These are phyloP conservation scores for Pholiota conissans DNA, from an alignment of 768 basidiomycete species.

Conservation along the genomic window DNA sequence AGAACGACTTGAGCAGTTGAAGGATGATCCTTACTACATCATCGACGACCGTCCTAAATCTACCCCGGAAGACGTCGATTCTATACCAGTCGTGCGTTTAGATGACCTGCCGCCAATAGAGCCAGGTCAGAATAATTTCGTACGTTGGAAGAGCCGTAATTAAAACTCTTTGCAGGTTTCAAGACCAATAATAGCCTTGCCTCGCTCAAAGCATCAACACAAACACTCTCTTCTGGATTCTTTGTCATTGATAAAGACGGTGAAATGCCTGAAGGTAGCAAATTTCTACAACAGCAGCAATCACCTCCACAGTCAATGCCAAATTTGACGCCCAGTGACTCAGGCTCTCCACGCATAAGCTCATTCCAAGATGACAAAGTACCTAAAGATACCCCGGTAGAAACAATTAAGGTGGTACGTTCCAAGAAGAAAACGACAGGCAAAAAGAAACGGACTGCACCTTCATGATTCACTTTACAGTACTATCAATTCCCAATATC, in stretches of 20 bases:
- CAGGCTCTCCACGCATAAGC: constrained; percentile 35
- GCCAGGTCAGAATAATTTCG: constrained; percentile 7
- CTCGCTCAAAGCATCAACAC: constrained; percentile 40
- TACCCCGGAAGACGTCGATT: constrained; percentile 69
- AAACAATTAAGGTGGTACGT: constrained; percentile 75
- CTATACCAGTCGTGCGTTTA: constrained; percentile 87
- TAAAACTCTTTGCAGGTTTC: too few species aligned
- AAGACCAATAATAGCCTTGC: constrained; percentile 38
- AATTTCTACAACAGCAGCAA: constrained; percentile 15
- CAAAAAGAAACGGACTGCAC: constrained; percentile 66
- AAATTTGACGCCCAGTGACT: constrained; percentile 14
- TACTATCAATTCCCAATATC: not conserved
- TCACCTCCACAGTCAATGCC: constrained; percentile 25
- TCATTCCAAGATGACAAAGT: constrained; percentile 58
- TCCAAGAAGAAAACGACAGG: constrained; percentile 63
- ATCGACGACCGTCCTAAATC: constrained; percentile 56
- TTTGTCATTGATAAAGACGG: constrained; percentile 76
- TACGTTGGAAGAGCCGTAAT: too few species aligned
- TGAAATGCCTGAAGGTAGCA: constrained; percentile 78
- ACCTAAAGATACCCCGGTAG: constrained; percentile 47
- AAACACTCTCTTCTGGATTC: constrained; percentile 40
- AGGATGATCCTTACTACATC: constrained; percentile 92
- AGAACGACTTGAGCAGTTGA: constrained; percentile 71
- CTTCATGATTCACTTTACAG: not conserved
- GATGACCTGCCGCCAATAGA: constrained; percentile 64